Evolutionary conservation across 257 asterid species (phyloP).

Genomic region (Linderniella brevidens): DNA sequence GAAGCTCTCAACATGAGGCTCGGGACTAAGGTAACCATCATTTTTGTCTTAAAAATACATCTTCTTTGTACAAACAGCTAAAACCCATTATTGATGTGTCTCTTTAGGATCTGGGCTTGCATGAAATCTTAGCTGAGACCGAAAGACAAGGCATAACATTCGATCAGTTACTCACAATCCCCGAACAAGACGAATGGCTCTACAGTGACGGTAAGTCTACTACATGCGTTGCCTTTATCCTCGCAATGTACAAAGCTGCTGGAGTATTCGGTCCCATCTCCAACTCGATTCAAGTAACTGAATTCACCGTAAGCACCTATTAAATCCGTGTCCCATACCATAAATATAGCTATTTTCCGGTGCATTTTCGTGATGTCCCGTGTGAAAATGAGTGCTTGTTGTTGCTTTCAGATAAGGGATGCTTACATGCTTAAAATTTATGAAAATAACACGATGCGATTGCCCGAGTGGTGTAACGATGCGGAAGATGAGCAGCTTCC

Average conservation of each 20-base stretch:
- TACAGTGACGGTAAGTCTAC: constrained; percentile 98
- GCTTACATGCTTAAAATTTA: constrained; percentile 89
- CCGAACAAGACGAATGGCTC: constrained; percentile 97
- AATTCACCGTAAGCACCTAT: constrained; percentile 63
- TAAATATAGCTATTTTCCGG: neutral
- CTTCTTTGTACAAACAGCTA: neutral
- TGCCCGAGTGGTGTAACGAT: constrained; percentile 80
- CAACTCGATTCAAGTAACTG: constrained; percentile 84
- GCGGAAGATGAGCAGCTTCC: constrained; percentile 41
- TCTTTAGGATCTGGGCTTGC: constrained; percentile 63
- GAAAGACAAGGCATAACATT: constrained; percentile 81
- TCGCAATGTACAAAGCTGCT: constrained; percentile 89
- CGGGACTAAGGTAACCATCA: constrained; percentile 59
- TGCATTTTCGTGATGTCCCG: constrained; percentile 4
- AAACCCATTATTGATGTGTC: neutral
- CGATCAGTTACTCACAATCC: constrained; percentile 79
- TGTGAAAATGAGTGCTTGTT: too few relatives aligned
- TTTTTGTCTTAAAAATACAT: neutral
- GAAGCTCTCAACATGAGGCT: constrained; percentile 99
- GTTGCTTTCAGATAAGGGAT: constrained; percentile 63
- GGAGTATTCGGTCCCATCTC: constrained; percentile 76
- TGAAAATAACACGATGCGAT: constrained; percentile 53
- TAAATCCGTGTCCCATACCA: neutral
- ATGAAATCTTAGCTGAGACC: constrained; percentile 74
- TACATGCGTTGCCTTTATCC: constrained; percentile 89